These are phyloP conservation scores for Candida quercuum DNA, from an alignment of 805 yeast species.

Conservation along the genomic window DNA sequence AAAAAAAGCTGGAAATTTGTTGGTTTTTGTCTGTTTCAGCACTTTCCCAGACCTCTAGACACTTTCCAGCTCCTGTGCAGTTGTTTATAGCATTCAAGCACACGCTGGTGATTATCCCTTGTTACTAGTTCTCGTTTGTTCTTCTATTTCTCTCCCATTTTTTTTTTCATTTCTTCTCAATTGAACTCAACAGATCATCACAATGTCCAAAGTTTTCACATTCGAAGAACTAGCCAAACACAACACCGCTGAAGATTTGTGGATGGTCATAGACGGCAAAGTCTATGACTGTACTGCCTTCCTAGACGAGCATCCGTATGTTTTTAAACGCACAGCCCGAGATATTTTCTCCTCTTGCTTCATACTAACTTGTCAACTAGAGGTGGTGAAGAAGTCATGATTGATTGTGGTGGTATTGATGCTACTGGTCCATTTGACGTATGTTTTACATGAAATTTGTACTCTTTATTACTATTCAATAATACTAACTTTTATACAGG, in stretches of 20 bases:
- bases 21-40: too few species aligned
- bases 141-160: too few species aligned
- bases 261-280: constrained; percentile 81
- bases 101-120: too few species aligned
- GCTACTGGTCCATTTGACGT: constrained; percentile 74
- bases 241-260: constrained; percentile 68
- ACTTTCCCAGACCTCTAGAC: too few species aligned
- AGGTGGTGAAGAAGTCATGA: constrained; percentile 83
- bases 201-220: constrained; percentile 40
- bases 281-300: constrained; percentile 76
- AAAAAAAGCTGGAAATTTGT: too few species aligned
- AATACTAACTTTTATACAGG: constrained; percentile 31
- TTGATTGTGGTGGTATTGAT: constrained; percentile 79
- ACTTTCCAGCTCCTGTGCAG: too few species aligned
- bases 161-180: background rate
- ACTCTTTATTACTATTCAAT: background rate
- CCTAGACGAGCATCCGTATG: constrained; percentile 53
- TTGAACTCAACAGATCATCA: background rate
- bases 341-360: too few species aligned
- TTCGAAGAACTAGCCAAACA: constrained; percentile 69
- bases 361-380: too few species aligned
- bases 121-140: too few species aligned
- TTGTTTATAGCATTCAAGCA: too few species aligned
- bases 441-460: too few species aligned
- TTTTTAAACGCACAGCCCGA: too few species aligned